A percentile compares a stretch with the other conserved stretches of the same genome.
phyloP scores from a whole-genome alignment of 2,329 filamentous ascomycete species.

The Ophiostoma ips region DNA sequence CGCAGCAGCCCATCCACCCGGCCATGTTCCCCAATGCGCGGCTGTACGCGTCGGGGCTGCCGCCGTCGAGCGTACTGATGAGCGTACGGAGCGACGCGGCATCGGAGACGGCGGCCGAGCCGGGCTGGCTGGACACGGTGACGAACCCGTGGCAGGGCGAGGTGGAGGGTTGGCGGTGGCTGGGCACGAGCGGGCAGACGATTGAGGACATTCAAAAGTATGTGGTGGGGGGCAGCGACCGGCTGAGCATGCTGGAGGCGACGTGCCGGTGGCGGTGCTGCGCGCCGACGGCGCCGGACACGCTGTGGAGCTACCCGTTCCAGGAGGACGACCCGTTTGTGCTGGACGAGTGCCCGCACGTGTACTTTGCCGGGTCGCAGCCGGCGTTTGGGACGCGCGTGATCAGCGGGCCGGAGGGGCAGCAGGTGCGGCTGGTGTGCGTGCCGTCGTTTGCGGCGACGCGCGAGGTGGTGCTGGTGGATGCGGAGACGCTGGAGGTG shows the following conservation, averaged over 20 bases:
- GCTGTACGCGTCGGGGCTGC: constrained; percentile 39
- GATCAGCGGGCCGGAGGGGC: constrained; percentile 52
- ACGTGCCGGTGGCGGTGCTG: constrained; percentile 86
- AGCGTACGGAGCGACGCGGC: constrained; percentile 1
- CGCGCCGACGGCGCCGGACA: constrained; percentile 91
- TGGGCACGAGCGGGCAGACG: constrained; percentile 84
- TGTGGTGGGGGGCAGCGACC: constrained; percentile 61
- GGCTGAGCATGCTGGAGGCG: constrained; percentile 82
- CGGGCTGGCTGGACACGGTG: constrained; percentile 64
- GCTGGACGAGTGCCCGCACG: constrained; percentile 68
- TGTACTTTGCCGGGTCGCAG: constrained; percentile 84
- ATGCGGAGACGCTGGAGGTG: constrained; percentile 71
- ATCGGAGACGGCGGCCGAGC: background rate
- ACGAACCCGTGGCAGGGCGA: constrained; percentile 93
- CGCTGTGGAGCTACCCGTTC: constrained; percentile 92
- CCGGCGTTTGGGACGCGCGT: constrained; percentile 59
- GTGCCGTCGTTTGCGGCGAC: constrained; percentile 71
- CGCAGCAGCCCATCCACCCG: constrained; percentile 83
- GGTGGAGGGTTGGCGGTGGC: constrained; percentile 74
- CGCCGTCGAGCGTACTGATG: constrained; percentile 25
- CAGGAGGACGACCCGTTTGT: constrained; percentile 89
- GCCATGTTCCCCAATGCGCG: constrained; percentile 76
- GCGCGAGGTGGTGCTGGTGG: constrained; percentile 68
- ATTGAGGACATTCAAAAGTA: constrained; percentile 92
- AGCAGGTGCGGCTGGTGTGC: constrained; percentile 63